Evolutionary conservation across 306 rosid species (phyloP), one percentile per base, ranked within the genome.

Genomic region (Begonia masoniana): DNA sequence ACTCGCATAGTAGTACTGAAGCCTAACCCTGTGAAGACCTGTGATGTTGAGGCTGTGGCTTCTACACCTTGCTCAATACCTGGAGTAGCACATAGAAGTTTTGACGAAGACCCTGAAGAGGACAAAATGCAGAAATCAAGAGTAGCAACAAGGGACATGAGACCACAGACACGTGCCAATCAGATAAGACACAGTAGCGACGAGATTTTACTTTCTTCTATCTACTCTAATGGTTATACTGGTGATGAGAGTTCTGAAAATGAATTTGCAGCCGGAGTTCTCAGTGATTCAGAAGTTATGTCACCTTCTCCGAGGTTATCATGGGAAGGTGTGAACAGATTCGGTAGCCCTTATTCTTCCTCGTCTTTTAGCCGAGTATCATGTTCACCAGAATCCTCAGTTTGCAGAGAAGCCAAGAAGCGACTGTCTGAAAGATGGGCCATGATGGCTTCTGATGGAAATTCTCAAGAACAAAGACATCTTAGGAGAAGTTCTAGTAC

Each of bases 341-440:
- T 65, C 49, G 78, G 77, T 4, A 74, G 93, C 66, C 86, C 94
- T 26, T 75, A 79, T 62, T 83, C 94, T 71, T 63, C 85, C 12
- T 68, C 80, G 45, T 85, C 96, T 13, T 78, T 83, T 50, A 75
- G 94, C 42, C 88, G 74, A n/a, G 63, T 69, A 19, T 71, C 94
- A 0, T 78, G 87, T 70, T 91, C 96, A 64, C 87, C 94, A 3
- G 96, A 91, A 54, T 86, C 99, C 60, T 77, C 83, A 13, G 96
- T 91, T 35, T 79, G 93, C 75, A 82, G 80, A 61, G 99, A 92
- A 64, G 99, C 99, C 14, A 92, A 87, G 84, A 86, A 79, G 82
- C 65, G 96, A 42, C 84, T 92, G 7, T 83, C 94, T 24, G 96
- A 92, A 80, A 79, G 96, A 77, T 92, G 99, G 99, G 75, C 76